Conservation (phyloP, 352 stramenopile species). For the Phytophthora aleatoria region DNA sequence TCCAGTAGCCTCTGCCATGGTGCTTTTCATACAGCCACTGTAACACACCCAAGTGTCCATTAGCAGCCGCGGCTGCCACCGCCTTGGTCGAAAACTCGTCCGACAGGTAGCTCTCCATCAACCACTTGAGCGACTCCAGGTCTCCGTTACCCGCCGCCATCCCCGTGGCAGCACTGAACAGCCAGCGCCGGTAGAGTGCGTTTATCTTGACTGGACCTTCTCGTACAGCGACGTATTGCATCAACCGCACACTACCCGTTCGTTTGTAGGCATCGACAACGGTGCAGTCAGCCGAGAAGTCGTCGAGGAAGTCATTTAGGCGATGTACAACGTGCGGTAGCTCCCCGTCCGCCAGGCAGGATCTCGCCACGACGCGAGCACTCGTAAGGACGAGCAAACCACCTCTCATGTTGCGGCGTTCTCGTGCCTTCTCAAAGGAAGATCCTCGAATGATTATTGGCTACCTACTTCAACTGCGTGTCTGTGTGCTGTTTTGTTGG, state of each 20-base stretch:
- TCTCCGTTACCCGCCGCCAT: constrained; percentile 15
- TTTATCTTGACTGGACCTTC: constrained; percentile 19
- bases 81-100: constrained; percentile 25
- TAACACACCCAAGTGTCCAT: constrained; percentile 22
- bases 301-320: constrained; percentile 23
- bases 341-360: constrained; percentile 1
- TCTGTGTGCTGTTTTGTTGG: neutral
- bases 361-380: constrained; percentile 3
- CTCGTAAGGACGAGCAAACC: constrained; percentile 2
- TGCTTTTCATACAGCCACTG: constrained; percentile 30
- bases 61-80: constrained; percentile 15
- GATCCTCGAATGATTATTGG: constrained; percentile 1
- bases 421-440: neutral
- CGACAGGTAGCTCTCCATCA: constrained; percentile 24
- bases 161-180: constrained; percentile 22
- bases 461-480: constrained; percentile 5
- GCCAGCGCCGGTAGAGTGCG: constrained; percentile 22
- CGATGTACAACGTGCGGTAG: constrained; percentile 15
- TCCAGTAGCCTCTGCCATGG: constrained; percentile 22
- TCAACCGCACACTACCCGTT: constrained; percentile 5
- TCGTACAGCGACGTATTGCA: constrained; percentile 24
- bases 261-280: constrained; percentile 19
- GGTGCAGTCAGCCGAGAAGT: constrained; percentile 22
- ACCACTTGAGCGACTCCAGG: constrained; percentile 15
- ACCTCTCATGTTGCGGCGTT: neutral